Base-by-base conservation (phyloP, 1,284 basidiomycete species). In the Puccinia triticina region DNA sequence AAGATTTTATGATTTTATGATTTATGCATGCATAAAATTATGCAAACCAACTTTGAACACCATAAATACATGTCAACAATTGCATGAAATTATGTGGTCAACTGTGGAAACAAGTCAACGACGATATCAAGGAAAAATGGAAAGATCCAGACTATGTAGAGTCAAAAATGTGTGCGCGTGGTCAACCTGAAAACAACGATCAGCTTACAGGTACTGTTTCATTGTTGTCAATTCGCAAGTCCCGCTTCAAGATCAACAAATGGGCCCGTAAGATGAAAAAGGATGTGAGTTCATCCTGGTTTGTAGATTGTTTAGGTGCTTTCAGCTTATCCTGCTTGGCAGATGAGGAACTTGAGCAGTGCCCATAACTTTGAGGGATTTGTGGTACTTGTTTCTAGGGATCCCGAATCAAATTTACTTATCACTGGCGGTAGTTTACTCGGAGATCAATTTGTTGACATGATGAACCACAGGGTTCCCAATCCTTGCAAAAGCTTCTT, bases 381-480 rank as follows among this genome's bases (percentile, higher is more conserved):
- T 61, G 59, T 61, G 10, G 10, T 61, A 43, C 66, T 69, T 43
- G 29, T 26, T 8, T 69, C 40, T 4, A 43, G 66, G n/a, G 66
- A 69, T 48, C 37, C 40, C 23, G 21, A 69, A 7, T 69, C 66
- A 11, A 69, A 69, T 18, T 23, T 43, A n/a, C 18, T 69, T 1
- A 69, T 46, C 8, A 69, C 66, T n/a, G 66, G 66, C 2, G 66
- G 37, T 21, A 69, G 37, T 32, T 43, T 69, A n/a, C 37, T 69
- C 8, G 66, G 66, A 26, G 1, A 69, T 4, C 66, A 69, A 48
- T 69, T 43, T 46, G 14, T 69, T 12, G 66, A 69, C 18, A 69
- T 69, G 66, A 43, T 69, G 18, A 18, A 1, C 2, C 16, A 14
- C 18, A 69, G 46, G 23, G 10, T 11, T 23, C 66, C 66, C 18